A percentile compares a stretch with the other conserved stretches of the same genome.
Conservation (phyloP, 1,139 yeast genomes). For the Hyphopichia burtonii region DNA sequence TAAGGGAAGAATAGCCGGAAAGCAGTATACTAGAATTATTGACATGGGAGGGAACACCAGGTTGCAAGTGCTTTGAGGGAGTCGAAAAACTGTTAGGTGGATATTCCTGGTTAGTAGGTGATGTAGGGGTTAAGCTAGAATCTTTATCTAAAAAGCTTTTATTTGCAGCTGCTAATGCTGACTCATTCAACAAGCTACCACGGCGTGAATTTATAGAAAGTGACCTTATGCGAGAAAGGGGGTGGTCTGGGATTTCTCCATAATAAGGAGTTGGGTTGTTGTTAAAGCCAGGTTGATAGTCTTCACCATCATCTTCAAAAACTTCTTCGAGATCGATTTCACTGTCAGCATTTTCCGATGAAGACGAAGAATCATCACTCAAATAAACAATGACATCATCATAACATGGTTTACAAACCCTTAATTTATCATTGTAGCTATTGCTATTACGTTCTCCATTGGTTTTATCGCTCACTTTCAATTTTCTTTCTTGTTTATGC, state of each 20-base stretch:
- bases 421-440: conserved; percentile 59
- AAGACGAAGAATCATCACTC: conserved; percentile 58
- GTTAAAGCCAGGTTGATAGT: background rate
- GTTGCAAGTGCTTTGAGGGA: background rate
- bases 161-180: conserved; percentile 9
- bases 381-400: conserved; percentile 64
- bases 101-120: background rate
- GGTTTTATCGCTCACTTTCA: conserved; percentile 12
- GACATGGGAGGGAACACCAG: background rate
- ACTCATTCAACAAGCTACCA: conserved; percentile 14
- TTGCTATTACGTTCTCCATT: conserved; percentile 21
- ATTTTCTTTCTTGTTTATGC: conserved; percentile 46
- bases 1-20: background rate
- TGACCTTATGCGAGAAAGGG: conserved; percentile 31
- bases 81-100: background rate
- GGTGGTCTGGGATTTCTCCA: conserved; percentile 21
- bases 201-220: conserved; percentile 27
- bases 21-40: background rate
- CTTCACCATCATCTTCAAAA: conserved; percentile 14
- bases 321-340: conserved; percentile 14
- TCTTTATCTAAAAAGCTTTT: conserved; percentile 15
- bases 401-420: conserved; percentile 80
- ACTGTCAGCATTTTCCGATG: conserved; percentile 17
- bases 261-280: background rate
- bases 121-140: conserved; percentile 4